Evolutionary conservation across 2,329 filamentous ascomycete species (phyloP).

Genomic region (Botrytis aclada): DNA sequence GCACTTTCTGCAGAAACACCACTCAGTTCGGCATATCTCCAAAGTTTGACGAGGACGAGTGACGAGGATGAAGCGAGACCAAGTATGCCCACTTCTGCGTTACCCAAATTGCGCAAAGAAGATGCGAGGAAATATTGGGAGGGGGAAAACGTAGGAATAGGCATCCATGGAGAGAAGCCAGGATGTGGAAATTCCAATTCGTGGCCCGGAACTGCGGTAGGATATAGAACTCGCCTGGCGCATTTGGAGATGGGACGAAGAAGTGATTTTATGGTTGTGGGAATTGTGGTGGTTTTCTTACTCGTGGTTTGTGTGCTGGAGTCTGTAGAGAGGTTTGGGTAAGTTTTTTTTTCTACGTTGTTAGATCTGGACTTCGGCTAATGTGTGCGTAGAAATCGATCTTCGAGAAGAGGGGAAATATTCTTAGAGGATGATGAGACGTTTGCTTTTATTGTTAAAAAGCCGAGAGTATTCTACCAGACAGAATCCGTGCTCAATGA

Average conservation of each 20-base stretch:
- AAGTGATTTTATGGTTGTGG: constrained; percentile 35
- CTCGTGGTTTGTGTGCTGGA: constrained; percentile 24
- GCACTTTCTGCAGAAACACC: constrained; percentile 30
- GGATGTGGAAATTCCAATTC: constrained; percentile 1
- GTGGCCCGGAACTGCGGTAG: constrained; percentile 12
- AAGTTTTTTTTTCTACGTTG: neutral
- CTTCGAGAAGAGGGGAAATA: constrained; percentile 24
- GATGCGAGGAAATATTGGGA: constrained; percentile 31
- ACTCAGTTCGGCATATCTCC: constrained; percentile 29
- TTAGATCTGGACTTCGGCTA: neutral
- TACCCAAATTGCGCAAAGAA: constrained; percentile 28
- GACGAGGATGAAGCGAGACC: constrained; percentile 15
- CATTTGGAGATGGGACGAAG: constrained; percentile 18
- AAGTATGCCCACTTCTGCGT: constrained; percentile 30
- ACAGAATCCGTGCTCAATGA: neutral
- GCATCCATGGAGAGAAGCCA: constrained; percentile 1
- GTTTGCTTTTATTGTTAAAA: constrained; percentile 24
- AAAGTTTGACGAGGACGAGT: constrained; percentile 25
- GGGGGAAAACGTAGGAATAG: neutral
- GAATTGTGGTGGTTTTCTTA: constrained; percentile 34
- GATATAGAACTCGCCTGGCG: constrained; percentile 16
- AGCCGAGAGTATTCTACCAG: constrained; percentile 12
- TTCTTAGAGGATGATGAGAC: constrained; percentile 30
- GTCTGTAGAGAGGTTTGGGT: constrained; percentile 26
- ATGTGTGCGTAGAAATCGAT: neutral